These are phyloP conservation scores for Cynara cardunculus DNA, from an alignment of 129 eudicot species.

Conservation along the genomic window DNA sequence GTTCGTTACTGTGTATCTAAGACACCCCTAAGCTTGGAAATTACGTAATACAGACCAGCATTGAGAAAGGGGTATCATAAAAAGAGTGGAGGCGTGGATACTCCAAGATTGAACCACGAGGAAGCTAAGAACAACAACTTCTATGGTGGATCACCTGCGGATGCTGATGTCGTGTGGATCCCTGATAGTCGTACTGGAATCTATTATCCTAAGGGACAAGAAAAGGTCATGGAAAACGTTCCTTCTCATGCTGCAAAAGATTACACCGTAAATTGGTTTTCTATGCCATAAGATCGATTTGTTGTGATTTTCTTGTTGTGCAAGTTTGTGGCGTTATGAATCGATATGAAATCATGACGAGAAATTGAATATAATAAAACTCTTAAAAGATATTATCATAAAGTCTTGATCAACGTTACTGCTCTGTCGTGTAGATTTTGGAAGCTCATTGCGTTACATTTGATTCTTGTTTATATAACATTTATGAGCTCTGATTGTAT, in stretches of 20 bases:
- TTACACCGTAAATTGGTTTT: constrained; percentile 54
- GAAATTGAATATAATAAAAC: not conserved
- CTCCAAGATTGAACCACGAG: constrained; percentile 39
- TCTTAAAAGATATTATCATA: not conserved
- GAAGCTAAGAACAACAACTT: constrained; percentile 40
- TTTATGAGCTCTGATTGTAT: not conserved
- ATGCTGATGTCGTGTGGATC: constrained; percentile 35
- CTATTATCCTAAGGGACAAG: constrained; percentile 67
- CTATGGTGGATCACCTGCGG: not conserved
- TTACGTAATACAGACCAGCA: constrained; percentile 34
- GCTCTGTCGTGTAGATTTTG: not conserved
- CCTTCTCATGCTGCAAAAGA: constrained; percentile 52
- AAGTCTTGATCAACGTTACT: not conserved
- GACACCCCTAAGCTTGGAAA: not conserved
- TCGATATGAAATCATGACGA: not conserved
- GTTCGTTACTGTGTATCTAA: not conserved
- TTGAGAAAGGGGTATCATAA: constrained; percentile 57
- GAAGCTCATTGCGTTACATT: not conserved
- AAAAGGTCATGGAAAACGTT: constrained; percentile 56
- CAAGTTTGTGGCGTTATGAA: not conserved
- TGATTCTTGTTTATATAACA: not conserved
- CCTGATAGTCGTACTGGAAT: constrained; percentile 73
- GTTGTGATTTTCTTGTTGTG: not conserved
- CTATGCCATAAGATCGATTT: constrained; percentile 25
- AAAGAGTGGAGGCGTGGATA: constrained; percentile 42